Conservation (phyloP, 2,329 filamentous ascomycete species). For the Epicoccum sorghinum region DNA sequence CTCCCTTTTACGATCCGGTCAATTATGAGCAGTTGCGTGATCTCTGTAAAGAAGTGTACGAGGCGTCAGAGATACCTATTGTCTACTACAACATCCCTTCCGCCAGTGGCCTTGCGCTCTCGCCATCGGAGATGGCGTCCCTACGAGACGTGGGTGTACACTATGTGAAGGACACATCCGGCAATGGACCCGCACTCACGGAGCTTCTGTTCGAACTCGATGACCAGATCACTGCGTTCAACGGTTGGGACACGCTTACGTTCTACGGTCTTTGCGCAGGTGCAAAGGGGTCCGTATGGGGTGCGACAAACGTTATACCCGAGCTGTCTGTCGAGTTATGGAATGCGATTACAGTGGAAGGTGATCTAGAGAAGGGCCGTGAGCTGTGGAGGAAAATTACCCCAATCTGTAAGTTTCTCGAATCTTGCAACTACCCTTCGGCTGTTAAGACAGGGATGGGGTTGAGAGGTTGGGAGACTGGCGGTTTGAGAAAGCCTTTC, state of each 20-base stretch:
- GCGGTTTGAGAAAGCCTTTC: conserved; percentile 59
- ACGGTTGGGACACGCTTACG: conserved; percentile 61
- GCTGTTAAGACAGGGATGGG: conserved; percentile 60
- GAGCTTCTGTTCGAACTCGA: conserved; percentile 55
- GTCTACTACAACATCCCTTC: conserved; percentile 61
- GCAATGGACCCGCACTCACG: conserved; percentile 57
- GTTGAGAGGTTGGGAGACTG: conserved; percentile 53
- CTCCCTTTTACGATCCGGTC: conserved; percentile 57
- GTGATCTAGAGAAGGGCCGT: conserved; percentile 52
- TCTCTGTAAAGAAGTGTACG: conserved; percentile 51
- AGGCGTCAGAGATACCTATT: conserved; percentile 51
- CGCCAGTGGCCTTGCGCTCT: conserved; percentile 53
- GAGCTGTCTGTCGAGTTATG: conserved; percentile 57
- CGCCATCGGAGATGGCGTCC: conserved; percentile 52
- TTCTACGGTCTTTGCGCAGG: conserved; percentile 60
- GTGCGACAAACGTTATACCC: conserved; percentile 58
- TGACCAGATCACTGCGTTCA: conserved; percentile 56
- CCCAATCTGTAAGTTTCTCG: conserved; percentile 59
- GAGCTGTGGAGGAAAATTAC: conserved; percentile 58
- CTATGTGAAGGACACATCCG: conserved; percentile 61
- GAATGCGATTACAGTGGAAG: conserved; percentile 53
- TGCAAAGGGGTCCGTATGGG: conserved; percentile 59
- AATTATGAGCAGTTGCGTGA: conserved; percentile 50
- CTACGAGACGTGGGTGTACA: conserved; percentile 55
- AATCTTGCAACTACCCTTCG: conserved; percentile 55